These are phyloP conservation scores for Taphrina pruni DNA, from an alignment of 1,139 yeast species.

Conservation along the genomic window DNA sequence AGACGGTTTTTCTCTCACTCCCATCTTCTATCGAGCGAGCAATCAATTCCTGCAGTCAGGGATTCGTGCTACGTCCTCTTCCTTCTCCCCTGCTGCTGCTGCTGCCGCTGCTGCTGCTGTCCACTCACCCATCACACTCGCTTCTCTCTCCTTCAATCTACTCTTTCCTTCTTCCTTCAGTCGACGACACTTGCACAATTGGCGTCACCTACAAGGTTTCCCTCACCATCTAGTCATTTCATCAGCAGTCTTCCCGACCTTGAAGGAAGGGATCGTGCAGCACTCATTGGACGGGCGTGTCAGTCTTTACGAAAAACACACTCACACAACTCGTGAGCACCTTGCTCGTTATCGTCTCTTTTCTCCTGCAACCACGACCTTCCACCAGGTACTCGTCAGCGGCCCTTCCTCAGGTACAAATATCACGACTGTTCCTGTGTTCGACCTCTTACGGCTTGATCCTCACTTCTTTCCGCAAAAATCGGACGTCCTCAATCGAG, in stretches of 20 bases:
- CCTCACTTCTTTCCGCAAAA: not conserved
- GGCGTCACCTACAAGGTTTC: not conserved
- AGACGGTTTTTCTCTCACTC: too few relatives aligned
- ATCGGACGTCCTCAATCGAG: not conserved
- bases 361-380: not conserved
- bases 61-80: not conserved
- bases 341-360: constrained; percentile 5
- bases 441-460: too few relatives aligned
- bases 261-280: not conserved
- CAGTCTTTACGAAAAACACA: not conserved
- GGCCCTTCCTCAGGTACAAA: not conserved
- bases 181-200: too few relatives aligned
- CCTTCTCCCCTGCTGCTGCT: constrained; percentile 1
- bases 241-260: not conserved
- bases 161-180: too few relatives aligned
- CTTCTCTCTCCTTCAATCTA: too few relatives aligned
- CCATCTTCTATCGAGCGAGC: too few relatives aligned
- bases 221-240: not conserved
- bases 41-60: too few relatives aligned
- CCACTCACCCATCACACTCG: too few relatives aligned
- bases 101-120: not conserved
- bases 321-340: not conserved
- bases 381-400: not conserved
- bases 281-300: constrained; percentile 6
- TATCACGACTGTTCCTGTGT: not conserved